Evolutionary conservation across 2,329 filamentous ascomycete genomes (phyloP).

Genomic region (Monascus ruber): DNA sequence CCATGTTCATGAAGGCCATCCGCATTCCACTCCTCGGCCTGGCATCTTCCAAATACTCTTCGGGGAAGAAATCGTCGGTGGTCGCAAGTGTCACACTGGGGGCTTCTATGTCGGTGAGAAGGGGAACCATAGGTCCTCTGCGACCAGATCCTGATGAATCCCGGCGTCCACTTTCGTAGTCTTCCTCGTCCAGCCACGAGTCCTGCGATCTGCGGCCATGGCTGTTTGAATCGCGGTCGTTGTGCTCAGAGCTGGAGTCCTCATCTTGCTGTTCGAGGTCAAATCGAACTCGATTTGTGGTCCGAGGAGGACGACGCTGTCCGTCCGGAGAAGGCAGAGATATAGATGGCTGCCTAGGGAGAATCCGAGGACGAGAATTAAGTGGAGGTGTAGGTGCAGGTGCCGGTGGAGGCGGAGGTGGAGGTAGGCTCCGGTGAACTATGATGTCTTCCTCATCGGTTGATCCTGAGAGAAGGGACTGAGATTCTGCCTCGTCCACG

Average conservation of each 20-base stretch:
- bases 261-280: conserved; percentile 48
- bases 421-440: neutral
- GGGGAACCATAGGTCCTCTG: conserved; percentile 47
- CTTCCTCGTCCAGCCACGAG: conserved; percentile 47
- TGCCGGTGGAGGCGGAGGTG: conserved; percentile 9
- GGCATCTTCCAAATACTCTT: conserved; percentile 48
- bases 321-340: conserved; percentile 28
- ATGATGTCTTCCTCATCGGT: conserved; percentile 15
- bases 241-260: conserved; percentile 16
- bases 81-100: conserved; percentile 64
- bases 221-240: conserved; percentile 20
- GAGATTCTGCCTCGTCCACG: conserved; percentile 19
- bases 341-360: conserved; percentile 31
- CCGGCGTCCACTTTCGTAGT: conserved; percentile 42
- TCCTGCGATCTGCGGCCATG: conserved; percentile 17
- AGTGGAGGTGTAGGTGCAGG: conserved; percentile 10
- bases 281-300: conserved; percentile 60
- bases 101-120: conserved; percentile 73
- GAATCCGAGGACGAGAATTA: conserved; percentile 6
- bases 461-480: conserved; percentile 21
- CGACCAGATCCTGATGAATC: conserved; percentile 26
- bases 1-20: conserved; percentile 99
- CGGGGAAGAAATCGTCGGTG: conserved; percentile 44
- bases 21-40: conserved; percentile 75
- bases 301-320: conserved; percentile 43